A percentile compares a stretch with the other conserved stretches of the same genome.
Evolutionary conservation across 441 rosid genomes (phyloP).

Genomic region (Isatis lusitanica): DNA sequence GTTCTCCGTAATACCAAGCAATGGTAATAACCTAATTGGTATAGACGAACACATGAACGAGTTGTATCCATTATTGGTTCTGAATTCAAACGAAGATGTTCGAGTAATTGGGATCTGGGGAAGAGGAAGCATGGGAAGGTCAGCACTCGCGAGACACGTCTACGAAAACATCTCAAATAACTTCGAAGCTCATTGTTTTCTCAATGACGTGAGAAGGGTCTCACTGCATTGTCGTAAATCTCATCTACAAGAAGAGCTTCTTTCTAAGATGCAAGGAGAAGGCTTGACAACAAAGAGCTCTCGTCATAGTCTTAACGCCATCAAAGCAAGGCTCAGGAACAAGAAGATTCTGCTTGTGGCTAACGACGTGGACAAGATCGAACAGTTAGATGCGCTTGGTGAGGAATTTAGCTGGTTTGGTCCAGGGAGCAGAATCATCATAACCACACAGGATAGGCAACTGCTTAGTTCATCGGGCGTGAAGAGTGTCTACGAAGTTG

Average conservation of each 20-base stretch:
- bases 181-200: conserved; percentile 39
- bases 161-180: conserved; percentile 18
- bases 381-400: conserved; percentile 32
- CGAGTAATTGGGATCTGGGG: conserved; percentile 36
- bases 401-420: conserved; percentile 37
- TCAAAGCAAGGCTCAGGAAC: conserved; percentile 32
- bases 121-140: conserved; percentile 33
- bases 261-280: conserved; percentile 32
- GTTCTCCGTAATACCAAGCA: not conserved
- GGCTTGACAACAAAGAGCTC: conserved; percentile 15
- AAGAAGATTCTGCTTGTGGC: conserved; percentile 34
- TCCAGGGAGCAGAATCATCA: conserved; percentile 36
- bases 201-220: conserved; percentile 23
- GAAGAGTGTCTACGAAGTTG: conserved; percentile 33
- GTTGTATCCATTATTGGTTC: conserved; percentile 20
- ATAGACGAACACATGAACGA: conserved; percentile 27
- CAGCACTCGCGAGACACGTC: conserved; percentile 25
- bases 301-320: not conserved
- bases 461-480: conserved; percentile 23
- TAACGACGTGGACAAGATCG: conserved; percentile 33
- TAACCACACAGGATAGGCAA: conserved; percentile 33
- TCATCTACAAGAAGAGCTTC: conserved; percentile 28
- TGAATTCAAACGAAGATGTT: conserved; percentile 13
- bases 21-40: conserved; percentile 11
- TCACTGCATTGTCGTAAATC: not conserved